Percentiles rank a stretch among this genome's conserved stretches.
These are phyloP conservation scores for Tetrapyrgos nigripes DNA, from an alignment of 1,284 basidiomycete genomes.

Conservation along the genomic window DNA sequence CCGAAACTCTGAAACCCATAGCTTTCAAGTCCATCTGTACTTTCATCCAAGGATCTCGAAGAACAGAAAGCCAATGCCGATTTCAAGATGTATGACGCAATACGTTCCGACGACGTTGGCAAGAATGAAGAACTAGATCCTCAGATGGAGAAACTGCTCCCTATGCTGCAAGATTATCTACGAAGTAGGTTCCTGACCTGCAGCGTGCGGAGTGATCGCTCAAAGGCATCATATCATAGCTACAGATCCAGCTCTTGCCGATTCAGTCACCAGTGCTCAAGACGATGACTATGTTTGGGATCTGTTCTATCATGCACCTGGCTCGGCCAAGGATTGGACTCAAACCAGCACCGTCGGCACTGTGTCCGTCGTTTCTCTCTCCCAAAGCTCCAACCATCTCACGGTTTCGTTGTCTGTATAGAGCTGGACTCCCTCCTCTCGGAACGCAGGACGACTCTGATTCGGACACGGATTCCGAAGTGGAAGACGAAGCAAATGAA, in stretches of 20 bases:
- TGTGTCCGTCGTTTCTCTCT: conserved; percentile 52
- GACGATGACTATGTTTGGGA: conserved; percentile 78
- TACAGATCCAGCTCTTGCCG: background rate
- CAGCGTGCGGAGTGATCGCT: too few relatives aligned
- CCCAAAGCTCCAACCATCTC: background rate
- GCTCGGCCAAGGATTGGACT: conserved; percentile 63
- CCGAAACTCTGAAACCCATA: background rate
- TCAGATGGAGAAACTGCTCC: conserved; percentile 77
- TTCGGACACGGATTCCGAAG: conserved; percentile 57
- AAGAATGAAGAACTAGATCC: conserved; percentile 46
- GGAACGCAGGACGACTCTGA: conserved; percentile 54
- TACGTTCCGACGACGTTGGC: conserved; percentile 48
- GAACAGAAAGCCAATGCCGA: conserved; percentile 41
- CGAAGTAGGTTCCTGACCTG: conserved; percentile 62
- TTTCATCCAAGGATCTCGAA: conserved; percentile 55
- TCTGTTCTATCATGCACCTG: conserved; percentile 74
- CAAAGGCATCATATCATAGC: background rate
- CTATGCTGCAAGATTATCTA: conserved; percentile 74
- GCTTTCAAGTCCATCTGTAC: conserved; percentile 53
- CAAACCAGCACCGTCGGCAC: conserved; percentile 64
- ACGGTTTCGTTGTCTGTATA: conserved; percentile 31
- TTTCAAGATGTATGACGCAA: conserved; percentile 76
- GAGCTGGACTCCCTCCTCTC: conserved; percentile 67
- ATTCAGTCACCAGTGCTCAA: background rate
- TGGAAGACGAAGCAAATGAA: conserved; percentile 79